phyloP scores from a whole-genome alignment of 108 stramenopile species.

The Cyclostephanos invisitatus region DNA sequence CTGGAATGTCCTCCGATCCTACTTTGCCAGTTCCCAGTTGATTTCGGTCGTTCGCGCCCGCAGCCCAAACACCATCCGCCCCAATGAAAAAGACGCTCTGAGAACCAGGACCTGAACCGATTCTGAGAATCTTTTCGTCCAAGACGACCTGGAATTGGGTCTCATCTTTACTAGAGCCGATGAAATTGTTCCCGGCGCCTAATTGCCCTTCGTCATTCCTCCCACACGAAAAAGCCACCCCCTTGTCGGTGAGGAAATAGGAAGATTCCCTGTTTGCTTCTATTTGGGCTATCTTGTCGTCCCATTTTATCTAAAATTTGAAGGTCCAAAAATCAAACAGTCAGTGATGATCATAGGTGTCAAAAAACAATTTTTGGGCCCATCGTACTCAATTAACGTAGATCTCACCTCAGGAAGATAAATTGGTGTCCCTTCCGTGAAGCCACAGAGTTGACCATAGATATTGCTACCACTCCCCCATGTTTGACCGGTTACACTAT shows the following conservation, averaged over 20 bases:
- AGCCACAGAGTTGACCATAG: constrained; percentile 38
- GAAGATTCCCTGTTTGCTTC: constrained; percentile 31
- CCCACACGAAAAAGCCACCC: constrained; percentile 58
- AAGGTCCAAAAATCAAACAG: neutral
- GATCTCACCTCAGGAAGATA: constrained; percentile 2
- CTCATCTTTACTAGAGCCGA: constrained; percentile 27
- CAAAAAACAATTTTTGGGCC: neutral
- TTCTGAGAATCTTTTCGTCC: constrained; percentile 19
- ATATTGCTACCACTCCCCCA: constrained; percentile 40
- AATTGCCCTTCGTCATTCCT: constrained; percentile 52
- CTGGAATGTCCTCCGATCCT: constrained; percentile 6
- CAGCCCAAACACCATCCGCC: constrained; percentile 25
- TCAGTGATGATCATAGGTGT: neutral
- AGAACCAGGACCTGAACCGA: constrained; percentile 44
- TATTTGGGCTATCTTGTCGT: constrained; percentile 21
- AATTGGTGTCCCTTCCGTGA: constrained; percentile 11
- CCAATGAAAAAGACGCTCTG: constrained; percentile 38
- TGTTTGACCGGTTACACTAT: neutral
- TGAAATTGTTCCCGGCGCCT: constrained; percentile 30
- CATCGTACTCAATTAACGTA: too few relatives aligned
- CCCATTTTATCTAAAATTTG: constrained; percentile 9
- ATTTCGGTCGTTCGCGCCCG: constrained; percentile 43
- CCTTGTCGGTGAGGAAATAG: constrained; percentile 48
- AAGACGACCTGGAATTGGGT: constrained; percentile 18
- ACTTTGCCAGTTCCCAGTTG: constrained; percentile 42